Percentiles rank a stretch among this genome's conserved stretches.
These are phyloP conservation scores for Globisporangium lucens DNA, from an alignment of 352 stramenopile genomes.

Conservation along the genomic window DNA sequence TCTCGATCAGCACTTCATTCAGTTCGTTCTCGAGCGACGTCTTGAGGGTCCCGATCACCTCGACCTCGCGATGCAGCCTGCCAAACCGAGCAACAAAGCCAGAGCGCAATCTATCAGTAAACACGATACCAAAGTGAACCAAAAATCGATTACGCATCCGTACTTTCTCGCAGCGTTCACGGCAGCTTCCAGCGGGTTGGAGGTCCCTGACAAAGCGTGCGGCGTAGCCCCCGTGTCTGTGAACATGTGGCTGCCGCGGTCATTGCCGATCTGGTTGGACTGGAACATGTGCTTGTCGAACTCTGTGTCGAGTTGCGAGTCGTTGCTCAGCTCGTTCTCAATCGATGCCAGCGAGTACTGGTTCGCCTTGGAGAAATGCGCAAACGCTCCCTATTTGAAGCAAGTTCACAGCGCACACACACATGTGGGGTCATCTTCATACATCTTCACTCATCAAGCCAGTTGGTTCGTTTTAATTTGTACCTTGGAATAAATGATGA, in stretches of 20 bases:
- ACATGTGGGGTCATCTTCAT: not conserved
- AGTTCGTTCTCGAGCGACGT: slow-evolving; percentile 66
- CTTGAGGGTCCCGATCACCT: slow-evolving; percentile 73
- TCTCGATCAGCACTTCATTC: slow-evolving; percentile 49
- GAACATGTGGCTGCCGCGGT: slow-evolving; percentile 22
- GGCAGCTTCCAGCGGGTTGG: slow-evolving; percentile 49
- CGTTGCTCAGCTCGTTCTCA: slow-evolving; percentile 65
- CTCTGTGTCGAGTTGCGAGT: slow-evolving; percentile 54
- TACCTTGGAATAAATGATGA: slow-evolving; percentile 69
- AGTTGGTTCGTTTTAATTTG: not conserved
- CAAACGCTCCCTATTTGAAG: slow-evolving; percentile 38
- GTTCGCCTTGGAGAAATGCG: slow-evolving; percentile 59
- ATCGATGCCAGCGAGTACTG: slow-evolving; percentile 70
- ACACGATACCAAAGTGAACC: not conserved
- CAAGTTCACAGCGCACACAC: not conserved
- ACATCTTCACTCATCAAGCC: not conserved
- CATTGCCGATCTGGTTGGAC: slow-evolving; percentile 24
- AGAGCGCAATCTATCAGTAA: not conserved
- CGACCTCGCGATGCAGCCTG: slow-evolving; percentile 64
- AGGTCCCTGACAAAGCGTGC: not conserved
- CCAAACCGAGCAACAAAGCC: not conserved
- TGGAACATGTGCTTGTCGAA: slow-evolving; percentile 56
- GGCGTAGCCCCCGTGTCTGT: slow-evolving; percentile 12
- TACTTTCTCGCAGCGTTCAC: slow-evolving; percentile 72
- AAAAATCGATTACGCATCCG: slow-evolving; percentile 6